Evolutionary conservation across 2,329 filamentous ascomycete genomes (phyloP).

Genomic region (Epicoccum nigrum): DNA sequence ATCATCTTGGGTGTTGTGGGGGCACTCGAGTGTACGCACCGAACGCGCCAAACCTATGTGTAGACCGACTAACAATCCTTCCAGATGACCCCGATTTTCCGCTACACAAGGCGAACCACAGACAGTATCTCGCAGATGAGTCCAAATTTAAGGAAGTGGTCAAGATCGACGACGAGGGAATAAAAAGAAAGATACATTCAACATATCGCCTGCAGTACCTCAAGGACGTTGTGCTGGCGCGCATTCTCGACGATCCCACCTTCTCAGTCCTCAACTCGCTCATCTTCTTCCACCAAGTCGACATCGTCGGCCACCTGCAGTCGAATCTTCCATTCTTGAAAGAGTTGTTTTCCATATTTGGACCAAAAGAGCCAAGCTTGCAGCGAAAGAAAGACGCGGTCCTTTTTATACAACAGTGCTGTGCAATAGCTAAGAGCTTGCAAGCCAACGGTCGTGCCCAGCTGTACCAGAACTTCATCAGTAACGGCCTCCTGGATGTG

Average conservation of each 20-base stretch:
- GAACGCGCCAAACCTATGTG: not conserved
- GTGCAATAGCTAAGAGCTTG: constrained; percentile 89
- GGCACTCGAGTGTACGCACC: constrained; percentile 76
- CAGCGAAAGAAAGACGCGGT: constrained; percentile 91
- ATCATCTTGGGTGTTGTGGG: constrained; percentile 91
- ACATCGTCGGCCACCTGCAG: constrained; percentile 95
- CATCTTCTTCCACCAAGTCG: constrained; percentile 99
- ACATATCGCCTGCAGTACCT: constrained; percentile 96
- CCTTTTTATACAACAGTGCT: constrained; percentile 95
- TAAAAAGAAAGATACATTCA: constrained; percentile 90
- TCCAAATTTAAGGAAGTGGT: constrained; percentile 97
- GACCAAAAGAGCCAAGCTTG: constrained; percentile 64
- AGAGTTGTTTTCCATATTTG: constrained; percentile 88
- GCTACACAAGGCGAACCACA: constrained; percentile 95
- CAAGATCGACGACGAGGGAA: constrained; percentile 79
- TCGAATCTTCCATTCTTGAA: constrained; percentile 76
- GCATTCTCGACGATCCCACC: constrained; percentile 95
- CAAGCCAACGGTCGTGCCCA: constrained; percentile 81
- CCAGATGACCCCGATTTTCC: constrained; percentile 93
- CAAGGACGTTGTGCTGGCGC: constrained; percentile 96
- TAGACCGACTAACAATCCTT: constrained; percentile 1
- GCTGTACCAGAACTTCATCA: constrained; percentile 88
- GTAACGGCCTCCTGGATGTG: constrained; percentile 83
- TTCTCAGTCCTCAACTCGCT: constrained; percentile 97
- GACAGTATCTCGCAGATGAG: constrained; percentile 87